These are phyloP conservation scores for Gossypium sturtianum DNA, from an alignment of 345 rosid genomes.

Conservation along the genomic window DNA sequence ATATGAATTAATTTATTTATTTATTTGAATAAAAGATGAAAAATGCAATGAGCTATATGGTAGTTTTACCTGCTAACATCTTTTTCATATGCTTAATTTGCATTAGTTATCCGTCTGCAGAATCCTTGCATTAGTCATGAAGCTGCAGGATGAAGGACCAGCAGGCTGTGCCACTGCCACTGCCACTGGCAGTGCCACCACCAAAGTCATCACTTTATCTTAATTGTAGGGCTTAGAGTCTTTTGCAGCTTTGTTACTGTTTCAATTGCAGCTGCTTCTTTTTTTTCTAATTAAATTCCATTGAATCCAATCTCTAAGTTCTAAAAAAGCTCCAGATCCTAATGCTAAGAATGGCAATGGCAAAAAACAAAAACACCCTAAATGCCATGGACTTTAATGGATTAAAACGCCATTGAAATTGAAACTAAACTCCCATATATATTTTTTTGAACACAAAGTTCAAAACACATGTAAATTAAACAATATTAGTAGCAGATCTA, in stretches of 20 bases:
- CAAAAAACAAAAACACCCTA: background rate
- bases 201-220: background rate
- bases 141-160: too few relatives aligned
- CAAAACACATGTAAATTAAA: slow-evolving; percentile 8
- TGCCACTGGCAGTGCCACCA: too few relatives aligned
- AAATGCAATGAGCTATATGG: too few relatives aligned
- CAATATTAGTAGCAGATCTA: slow-evolving; percentile 24
- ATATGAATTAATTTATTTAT: too few relatives aligned
- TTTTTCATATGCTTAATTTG: background rate
- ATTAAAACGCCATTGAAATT: background rate
- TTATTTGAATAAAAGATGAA: too few relatives aligned
- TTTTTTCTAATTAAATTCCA: too few relatives aligned
- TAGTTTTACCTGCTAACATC: background rate
- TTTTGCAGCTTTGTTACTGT: background rate
- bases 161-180: too few relatives aligned
- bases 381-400: background rate
- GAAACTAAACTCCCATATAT: background rate
- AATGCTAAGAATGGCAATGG: background rate
- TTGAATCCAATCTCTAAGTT: background rate
- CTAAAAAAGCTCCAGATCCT: background rate
- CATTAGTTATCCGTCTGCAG: too few relatives aligned
- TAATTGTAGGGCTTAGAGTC: background rate
- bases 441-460: slow-evolving; percentile 15
- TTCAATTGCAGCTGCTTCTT: background rate
- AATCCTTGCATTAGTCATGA: too few relatives aligned